phyloP scores from a whole-genome alignment of 768 basidiomycete species.

The Trichaptum fuscoviolaceum region DNA sequence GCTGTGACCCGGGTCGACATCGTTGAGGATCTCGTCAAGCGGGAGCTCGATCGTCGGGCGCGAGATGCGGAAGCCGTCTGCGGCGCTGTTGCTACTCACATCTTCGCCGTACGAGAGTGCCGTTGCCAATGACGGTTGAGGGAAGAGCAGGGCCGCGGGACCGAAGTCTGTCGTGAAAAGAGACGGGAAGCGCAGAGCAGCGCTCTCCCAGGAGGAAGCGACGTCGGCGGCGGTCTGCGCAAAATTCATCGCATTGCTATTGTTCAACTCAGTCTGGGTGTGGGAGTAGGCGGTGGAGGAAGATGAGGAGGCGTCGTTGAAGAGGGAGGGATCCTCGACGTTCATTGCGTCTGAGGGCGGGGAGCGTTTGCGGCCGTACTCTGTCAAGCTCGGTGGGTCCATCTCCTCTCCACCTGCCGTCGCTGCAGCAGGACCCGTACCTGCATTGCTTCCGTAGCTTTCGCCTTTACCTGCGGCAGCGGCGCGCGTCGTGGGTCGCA shows the following conservation, averaged over 20 bases:
- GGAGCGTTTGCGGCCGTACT: neutral
- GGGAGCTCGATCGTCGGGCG: conserved; percentile 84
- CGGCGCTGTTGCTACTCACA: conserved; percentile 36
- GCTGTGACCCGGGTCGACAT: conserved; percentile 34
- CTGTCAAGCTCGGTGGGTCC: neutral
- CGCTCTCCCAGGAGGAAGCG: conserved; percentile 1
- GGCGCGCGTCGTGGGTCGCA: conserved; percentile 34
- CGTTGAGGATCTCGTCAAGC: conserved; percentile 73
- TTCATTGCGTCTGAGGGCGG: conserved; percentile 2
- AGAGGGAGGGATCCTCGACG: neutral
- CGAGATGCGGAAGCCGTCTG: conserved; percentile 52
- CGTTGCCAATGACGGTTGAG: conserved; percentile 61
- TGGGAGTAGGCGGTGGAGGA: conserved; percentile 4
- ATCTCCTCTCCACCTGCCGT: neutral
- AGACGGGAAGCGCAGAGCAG: conserved; percentile 61
- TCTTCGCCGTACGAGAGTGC: conserved; percentile 78
- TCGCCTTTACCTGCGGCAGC: conserved; percentile 27
- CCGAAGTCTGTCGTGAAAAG: conserved; percentile 74
- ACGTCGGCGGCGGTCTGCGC: neutral
- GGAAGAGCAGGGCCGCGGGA: conserved; percentile 67
- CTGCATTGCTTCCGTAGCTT: conserved; percentile 9
- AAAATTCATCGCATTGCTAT: neutral
- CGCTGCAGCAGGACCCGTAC: neutral
- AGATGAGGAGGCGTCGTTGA: conserved; percentile 17
- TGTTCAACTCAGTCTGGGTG: conserved; percentile 2